Percentiles rank a stretch among this genome's conserved stretches.
These are phyloP conservation scores for Suhomyces maxii DNA, from an alignment of 1,139 yeast species.

Conservation along the genomic window DNA sequence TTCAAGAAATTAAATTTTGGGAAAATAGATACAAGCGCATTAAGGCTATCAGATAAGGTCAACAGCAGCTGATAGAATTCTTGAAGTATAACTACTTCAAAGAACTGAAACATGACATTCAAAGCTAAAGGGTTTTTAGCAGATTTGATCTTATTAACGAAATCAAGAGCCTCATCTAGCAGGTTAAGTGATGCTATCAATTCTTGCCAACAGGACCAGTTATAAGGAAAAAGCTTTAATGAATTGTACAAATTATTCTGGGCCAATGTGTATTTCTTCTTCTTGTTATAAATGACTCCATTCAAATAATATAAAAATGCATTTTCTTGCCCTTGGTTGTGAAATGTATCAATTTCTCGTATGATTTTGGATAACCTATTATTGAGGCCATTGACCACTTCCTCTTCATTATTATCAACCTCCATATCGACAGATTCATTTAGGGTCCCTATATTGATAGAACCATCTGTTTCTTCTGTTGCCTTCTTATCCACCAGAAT, in stretches of 20 bases:
- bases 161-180: slow-evolving; percentile 58
- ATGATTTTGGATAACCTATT: slow-evolving; percentile 42
- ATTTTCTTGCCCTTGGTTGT: slow-evolving; percentile 34
- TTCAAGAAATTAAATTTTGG: slow-evolving; percentile 76
- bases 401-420: slow-evolving; percentile 12
- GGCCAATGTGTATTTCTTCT: slow-evolving; percentile 61
- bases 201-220: slow-evolving; percentile 96
- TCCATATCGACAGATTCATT: slow-evolving; percentile 9
- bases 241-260: slow-evolving; percentile 60
- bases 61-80: slow-evolving; percentile 74
- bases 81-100: slow-evolving; percentile 69
- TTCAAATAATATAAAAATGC: slow-evolving; percentile 69
- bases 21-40: slow-evolving; percentile 49
- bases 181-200: slow-evolving; percentile 63
- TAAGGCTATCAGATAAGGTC: slow-evolving; percentile 50
- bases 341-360: slow-evolving; percentile 38
- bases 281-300: slow-evolving; percentile 65
- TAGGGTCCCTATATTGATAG: slow-evolving; percentile 32
- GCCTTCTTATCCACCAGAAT: slow-evolving; percentile 73
- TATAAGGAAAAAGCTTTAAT: slow-evolving; percentile 66
- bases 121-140: slow-evolving; percentile 22
- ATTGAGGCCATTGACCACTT: slow-evolving; percentile 23
- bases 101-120: slow-evolving; percentile 62
- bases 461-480: slow-evolving; percentile 73
- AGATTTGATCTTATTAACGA: slow-evolving; percentile 41